Conservation (phyloP, 2,329 filamentous ascomycete species). For the Pseudogymnoascus sp. region DNA sequence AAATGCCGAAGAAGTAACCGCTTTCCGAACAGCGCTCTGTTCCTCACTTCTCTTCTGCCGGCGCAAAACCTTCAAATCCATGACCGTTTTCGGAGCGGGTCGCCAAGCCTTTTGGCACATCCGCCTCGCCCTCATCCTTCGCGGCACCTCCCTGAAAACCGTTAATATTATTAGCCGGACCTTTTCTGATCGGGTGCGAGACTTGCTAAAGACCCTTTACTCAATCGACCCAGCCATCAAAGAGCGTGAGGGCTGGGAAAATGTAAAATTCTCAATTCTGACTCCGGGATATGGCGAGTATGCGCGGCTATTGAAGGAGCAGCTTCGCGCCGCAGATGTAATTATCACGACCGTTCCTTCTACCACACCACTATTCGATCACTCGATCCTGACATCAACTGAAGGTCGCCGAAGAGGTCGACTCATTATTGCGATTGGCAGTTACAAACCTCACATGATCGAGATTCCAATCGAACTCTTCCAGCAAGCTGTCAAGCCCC, state of each 20-base stretch:
- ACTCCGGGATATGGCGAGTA: slow-evolving; percentile 65
- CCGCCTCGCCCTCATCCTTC: slow-evolving; percentile 69
- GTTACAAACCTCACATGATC: slow-evolving; percentile 63
- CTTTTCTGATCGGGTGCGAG: slow-evolving; percentile 49
- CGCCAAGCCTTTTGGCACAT: slow-evolving; percentile 94
- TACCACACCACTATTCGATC: slow-evolving; percentile 65
- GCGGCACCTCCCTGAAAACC: slow-evolving; percentile 59
- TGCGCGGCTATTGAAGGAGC: slow-evolving; percentile 56
- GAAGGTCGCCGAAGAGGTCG: slow-evolving; percentile 62
- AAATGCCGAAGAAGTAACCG: slow-evolving; percentile 66
- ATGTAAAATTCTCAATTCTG: slow-evolving; percentile 58
- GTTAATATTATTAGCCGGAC: slow-evolving; percentile 76
- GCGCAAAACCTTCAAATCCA: slow-evolving; percentile 61
- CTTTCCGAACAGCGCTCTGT: slow-evolving; percentile 69
- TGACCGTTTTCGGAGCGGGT: slow-evolving; percentile 81
- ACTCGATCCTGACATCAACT: slow-evolving; percentile 58
- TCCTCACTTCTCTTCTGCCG: slow-evolving; percentile 57
- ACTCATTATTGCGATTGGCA: slow-evolving; percentile 64
- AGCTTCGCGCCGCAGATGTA: slow-evolving; percentile 64
- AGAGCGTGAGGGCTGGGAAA: slow-evolving; percentile 50
- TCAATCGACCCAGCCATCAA: slow-evolving; percentile 36
- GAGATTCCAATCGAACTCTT: slow-evolving; percentile 76
- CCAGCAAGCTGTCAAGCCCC: slow-evolving; percentile 49
- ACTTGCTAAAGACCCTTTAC: slow-evolving; percentile 42
- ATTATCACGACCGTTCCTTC: slow-evolving; percentile 87